Evolutionary conservation across 106 monocot species (phyloP).

Genomic region (Agapanthus africanus): DNA sequence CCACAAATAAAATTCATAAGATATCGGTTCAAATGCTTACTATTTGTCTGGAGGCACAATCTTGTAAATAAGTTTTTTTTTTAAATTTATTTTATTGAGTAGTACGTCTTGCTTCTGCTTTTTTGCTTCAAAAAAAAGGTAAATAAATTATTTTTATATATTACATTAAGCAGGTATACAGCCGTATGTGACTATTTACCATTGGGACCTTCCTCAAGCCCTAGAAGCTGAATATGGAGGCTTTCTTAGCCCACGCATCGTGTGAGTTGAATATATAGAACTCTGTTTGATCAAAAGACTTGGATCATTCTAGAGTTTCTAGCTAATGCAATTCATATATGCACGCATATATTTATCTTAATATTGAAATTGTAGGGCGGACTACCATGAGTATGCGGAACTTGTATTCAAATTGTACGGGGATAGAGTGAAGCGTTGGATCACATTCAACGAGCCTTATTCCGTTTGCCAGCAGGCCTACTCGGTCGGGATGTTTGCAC

Average conservation of each 20-base stretch:
- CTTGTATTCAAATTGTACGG: slow-evolving; percentile 37
- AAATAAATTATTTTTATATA: no score
- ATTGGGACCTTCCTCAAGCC: slow-evolving; percentile 50
- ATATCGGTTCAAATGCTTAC: no score
- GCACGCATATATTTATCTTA: not conserved
- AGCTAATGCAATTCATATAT: not conserved
- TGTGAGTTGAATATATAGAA: slow-evolving; percentile 19
- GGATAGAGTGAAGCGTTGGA: slow-evolving; percentile 9
- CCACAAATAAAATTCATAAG: no score
- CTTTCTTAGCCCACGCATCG: slow-evolving; percentile 30
- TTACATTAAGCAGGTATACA: slow-evolving; percentile 42
- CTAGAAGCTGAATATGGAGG: slow-evolving; percentile 39
- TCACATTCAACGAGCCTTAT: not conserved
- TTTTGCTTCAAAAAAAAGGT: no score
- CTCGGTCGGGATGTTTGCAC: not conserved
- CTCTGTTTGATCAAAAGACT: no score
- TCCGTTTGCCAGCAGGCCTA: not conserved
- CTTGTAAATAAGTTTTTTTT: no score
- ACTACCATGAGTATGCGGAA: slow-evolving; percentile 33
- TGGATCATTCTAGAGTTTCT: not conserved
- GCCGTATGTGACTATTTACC: slow-evolving; percentile 53
- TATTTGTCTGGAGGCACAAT: no score
- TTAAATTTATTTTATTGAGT: no score
- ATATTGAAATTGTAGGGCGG: slow-evolving; percentile 16
- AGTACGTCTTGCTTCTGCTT: no score